These are phyloP conservation scores for Aspergillus brasiliensis DNA, from an alignment of 2,329 filamentous ascomycete species.

Conservation along the genomic window DNA sequence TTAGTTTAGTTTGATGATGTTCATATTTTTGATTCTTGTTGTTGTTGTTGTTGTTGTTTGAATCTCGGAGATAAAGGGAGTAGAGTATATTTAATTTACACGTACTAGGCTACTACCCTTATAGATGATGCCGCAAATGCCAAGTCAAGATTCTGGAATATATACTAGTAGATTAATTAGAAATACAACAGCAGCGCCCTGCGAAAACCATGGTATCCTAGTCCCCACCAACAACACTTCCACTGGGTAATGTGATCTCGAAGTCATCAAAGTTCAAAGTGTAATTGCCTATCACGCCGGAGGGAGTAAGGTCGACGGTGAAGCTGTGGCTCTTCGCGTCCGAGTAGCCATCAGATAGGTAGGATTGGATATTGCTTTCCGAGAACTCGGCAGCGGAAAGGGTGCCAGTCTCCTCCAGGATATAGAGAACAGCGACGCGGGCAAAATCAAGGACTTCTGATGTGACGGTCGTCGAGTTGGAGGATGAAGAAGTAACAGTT, in stretches of 20 bases:
- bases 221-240: constrained; percentile 27
- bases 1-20: too few relatives aligned
- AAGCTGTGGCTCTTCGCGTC: constrained; percentile 24
- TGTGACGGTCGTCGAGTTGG: constrained; percentile 16
- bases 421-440: constrained; percentile 45
- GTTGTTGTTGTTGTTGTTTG: too few relatives aligned
- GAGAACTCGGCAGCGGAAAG: constrained; percentile 33
- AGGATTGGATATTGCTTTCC: constrained; percentile 33
- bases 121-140: neutral
- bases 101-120: neutral
- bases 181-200: neutral
- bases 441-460: constrained; percentile 37
- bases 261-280: constrained; percentile 39
- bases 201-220: neutral
- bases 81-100: neutral
- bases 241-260: constrained; percentile 31
- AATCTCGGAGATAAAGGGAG: too few relatives aligned
- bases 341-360: constrained; percentile 30
- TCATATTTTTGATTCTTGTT: too few relatives aligned
- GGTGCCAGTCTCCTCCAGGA: constrained; percentile 38
- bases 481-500: neutral
- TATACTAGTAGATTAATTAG: neutral
- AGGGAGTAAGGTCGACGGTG: constrained; percentile 24
- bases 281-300: constrained; percentile 30
- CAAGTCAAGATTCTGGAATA: neutral